Percentiles rank a stretch among this genome's conserved stretches.
These are phyloP conservation scores for Helianthus tuberosus DNA, from an alignment of 129 eudicot species.

Conservation along the genomic window DNA sequence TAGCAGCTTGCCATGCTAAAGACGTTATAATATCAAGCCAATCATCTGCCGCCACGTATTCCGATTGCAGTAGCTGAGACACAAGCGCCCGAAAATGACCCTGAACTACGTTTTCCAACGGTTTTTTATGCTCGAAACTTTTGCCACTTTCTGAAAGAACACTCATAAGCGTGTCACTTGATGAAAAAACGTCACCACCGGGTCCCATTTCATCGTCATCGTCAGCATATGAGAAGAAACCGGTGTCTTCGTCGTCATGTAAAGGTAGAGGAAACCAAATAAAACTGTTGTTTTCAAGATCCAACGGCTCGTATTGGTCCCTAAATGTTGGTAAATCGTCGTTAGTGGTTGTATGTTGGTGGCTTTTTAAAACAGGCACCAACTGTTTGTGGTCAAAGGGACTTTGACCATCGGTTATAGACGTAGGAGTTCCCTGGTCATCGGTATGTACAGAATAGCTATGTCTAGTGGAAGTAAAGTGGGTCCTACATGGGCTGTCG, in stretches of 20 bases:
- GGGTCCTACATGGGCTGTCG: slow-evolving; percentile 90
- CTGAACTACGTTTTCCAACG: slow-evolving; percentile 57
- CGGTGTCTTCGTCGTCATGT: slow-evolving; percentile 57
- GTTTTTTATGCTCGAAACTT: slow-evolving; percentile 51
- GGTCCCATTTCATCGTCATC: slow-evolving; percentile 75
- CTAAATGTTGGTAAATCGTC: slow-evolving; percentile 34
- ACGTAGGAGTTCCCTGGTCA: slow-evolving; percentile 56
- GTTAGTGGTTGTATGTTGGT: slow-evolving; percentile 39
- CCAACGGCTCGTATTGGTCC: slow-evolving; percentile 55
- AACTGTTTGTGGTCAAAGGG: slow-evolving; percentile 44
- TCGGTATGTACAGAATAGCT: slow-evolving; percentile 73
- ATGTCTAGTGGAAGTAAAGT: slow-evolving; percentile 63
- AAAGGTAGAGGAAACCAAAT: slow-evolving; percentile 93
- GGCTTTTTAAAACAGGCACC: slow-evolving; percentile 55
- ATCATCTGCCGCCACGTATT: slow-evolving; percentile 49
- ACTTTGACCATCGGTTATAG: slow-evolving; percentile 43
- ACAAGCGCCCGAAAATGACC: slow-evolving; percentile 98
- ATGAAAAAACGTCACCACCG: slow-evolving; percentile 45
- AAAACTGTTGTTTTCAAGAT: slow-evolving; percentile 76
- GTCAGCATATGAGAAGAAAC: slow-evolving; percentile 77
- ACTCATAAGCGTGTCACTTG: slow-evolving; percentile 42
- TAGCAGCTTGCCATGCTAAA: slow-evolving; percentile 98
- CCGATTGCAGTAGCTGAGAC: slow-evolving; percentile 73
- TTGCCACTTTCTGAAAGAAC: slow-evolving; percentile 49
- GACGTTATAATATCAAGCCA: slow-evolving; percentile 82